Base-by-base conservation (phyloP, 371 early-diverging fungal genomes). In the Massospora cicadina region DNA sequence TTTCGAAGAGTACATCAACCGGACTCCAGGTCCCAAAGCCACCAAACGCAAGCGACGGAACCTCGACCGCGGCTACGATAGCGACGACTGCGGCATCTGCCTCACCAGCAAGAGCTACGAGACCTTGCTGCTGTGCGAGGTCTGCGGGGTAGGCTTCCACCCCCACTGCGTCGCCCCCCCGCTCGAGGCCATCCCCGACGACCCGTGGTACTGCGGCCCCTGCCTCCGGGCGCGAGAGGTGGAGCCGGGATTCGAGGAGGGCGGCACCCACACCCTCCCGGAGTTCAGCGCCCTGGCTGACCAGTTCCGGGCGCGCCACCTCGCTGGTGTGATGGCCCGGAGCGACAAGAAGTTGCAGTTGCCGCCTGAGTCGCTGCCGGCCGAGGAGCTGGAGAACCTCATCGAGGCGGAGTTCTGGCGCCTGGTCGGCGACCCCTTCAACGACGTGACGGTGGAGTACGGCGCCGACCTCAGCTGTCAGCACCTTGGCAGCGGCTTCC, bases 331-430 rank as follows among this genome's bases (percentile, higher is more conserved):
- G 2, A 30, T n/a, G 43, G 13, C 13, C 31, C 31, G 26, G 30
- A 12, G 10, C 21, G 2, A 33, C 21, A 33, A 26, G 1, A 17
- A n/a, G 17, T 7, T 54, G 2, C 33, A 30, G 2, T 7, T 43
- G 25, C 62, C 31, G 25, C 21, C 24, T 23, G 43, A 62, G 5
- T 23, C 32, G 10, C 23, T 23, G 68, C 7, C 54, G 2, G 65
- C 71, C 27, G 27, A 55, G 26, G 33, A 7, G 27, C 28, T 24
- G 2, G 25, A 23, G 26, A 25, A 25, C 23, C 24, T 83, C 25
- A 82, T 88, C 28, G 97, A 96, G 72, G 71, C 77, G 21, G 94
- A 93, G 74, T 96, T 96, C 70, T 96, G 97, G 97, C 72, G 89
- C 32, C 77, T 94, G 28, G 87, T 91, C 0, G 86, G 89, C 55